phyloP scores from a whole-genome alignment of 176 grass and related monocot genomes.

The Bonia amplexicaulis region DNA sequence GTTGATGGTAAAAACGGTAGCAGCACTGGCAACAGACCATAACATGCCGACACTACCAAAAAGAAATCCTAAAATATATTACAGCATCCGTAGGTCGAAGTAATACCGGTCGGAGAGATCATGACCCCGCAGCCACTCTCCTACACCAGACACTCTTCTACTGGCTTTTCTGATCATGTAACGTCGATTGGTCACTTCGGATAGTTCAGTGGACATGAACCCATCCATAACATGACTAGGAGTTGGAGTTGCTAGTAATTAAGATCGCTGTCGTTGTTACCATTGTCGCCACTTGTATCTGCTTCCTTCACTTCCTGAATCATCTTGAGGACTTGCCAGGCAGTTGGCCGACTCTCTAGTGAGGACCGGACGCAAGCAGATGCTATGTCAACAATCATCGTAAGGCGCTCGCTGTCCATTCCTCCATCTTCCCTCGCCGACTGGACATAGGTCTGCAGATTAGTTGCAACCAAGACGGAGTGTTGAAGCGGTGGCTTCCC shows the following conservation, averaged over 20 bases:
- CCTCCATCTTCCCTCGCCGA: conserved; percentile 68
- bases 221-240: conserved; percentile 31
- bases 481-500: conserved; percentile 75
- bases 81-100: conserved; percentile 14
- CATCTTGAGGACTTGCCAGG: conserved; percentile 98
- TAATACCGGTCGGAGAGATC: conserved; percentile 23
- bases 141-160: not conserved
- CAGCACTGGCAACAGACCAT: not conserved
- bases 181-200: not conserved
- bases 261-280: conserved; percentile 71
- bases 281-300: conserved; percentile 59
- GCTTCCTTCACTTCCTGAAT: conserved; percentile 98
- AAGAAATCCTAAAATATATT: conserved; percentile 20
- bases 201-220: not conserved
- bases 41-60: not conserved
- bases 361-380: conserved; percentile 59
- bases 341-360: conserved; percentile 71
- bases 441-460: conserved; percentile 64
- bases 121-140: conserved; percentile 23
- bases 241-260: conserved; percentile 51
- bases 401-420: conserved; percentile 55
- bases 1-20: not conserved
- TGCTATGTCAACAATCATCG: conserved; percentile 76
- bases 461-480: conserved; percentile 44
- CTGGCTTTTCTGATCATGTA: not conserved